Evolutionary conservation across 257 asterid genomes (phyloP).

Genomic region (Buddleja alternifolia): DNA sequence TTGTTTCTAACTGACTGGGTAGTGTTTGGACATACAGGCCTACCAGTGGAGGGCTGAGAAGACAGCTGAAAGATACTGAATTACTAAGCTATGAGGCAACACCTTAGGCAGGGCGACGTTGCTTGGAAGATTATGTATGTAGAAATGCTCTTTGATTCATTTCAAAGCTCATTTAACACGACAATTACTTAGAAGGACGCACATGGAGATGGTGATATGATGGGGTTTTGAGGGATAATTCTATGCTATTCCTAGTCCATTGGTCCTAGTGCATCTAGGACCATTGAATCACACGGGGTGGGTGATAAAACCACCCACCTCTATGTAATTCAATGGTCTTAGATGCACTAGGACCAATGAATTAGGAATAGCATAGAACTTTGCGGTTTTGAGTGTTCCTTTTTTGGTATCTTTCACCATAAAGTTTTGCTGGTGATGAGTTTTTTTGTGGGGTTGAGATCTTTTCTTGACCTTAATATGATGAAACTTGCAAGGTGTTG

Average conservation of each 20-base stretch:
- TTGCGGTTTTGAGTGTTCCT: not conserved
- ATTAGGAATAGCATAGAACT: no score
- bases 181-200: not conserved
- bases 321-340: no score
- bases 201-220: not conserved
- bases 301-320: no score
- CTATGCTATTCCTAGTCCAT: no score
- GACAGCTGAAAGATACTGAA: constrained; percentile 42
- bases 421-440: not conserved
- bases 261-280: no score
- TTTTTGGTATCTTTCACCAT: not conserved
- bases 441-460: not conserved
- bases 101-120: constrained; percentile 4
- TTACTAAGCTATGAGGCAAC: constrained; percentile 30
- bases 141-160: not conserved
- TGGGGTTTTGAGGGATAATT: no score
- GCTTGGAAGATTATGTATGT: no score
- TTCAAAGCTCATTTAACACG: not conserved
- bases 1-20: not conserved
- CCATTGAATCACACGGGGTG: no score
- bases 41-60: constrained; percentile 76
- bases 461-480: not conserved
- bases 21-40: constrained; percentile 49
- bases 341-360: no score
- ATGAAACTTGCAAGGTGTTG: no score